phyloP scores from a whole-genome alignment of 768 basidiomycete genomes.

The Ephemerocybe angulata region DNA sequence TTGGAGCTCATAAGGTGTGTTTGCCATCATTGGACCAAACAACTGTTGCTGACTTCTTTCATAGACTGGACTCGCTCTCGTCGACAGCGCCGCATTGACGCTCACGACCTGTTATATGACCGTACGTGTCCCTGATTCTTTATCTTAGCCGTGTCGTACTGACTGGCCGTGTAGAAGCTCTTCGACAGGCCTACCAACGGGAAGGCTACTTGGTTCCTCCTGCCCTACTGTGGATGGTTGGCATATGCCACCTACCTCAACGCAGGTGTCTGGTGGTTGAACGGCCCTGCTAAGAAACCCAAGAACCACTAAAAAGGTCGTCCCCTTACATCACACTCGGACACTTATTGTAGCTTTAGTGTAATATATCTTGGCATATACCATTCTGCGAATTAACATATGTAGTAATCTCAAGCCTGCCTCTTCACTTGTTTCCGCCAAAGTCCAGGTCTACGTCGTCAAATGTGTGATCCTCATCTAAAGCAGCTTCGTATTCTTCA shows the following conservation, averaged over 20 bases:
- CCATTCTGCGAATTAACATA: too few species aligned
- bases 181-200: slow-evolving; percentile 45
- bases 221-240: slow-evolving; percentile 67
- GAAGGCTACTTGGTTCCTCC: slow-evolving; percentile 51
- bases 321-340: background rate
- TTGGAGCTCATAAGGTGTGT: slow-evolving; percentile 44
- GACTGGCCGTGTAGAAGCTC: slow-evolving; percentile 34
- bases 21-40: background rate
- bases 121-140: slow-evolving; percentile 26
- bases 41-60: background rate
- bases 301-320: background rate
- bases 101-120: slow-evolving; percentile 59
- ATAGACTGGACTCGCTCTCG: slow-evolving; percentile 52
- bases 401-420: background rate
- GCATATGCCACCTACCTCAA: slow-evolving; percentile 67
- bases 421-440: background rate
- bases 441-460: slow-evolving; percentile 42
- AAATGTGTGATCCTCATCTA: slow-evolving; percentile 47
- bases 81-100: slow-evolving; percentile 51
- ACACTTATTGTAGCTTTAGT: background rate
- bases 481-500: slow-evolving; percentile 51
- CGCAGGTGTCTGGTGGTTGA: slow-evolving; percentile 59
- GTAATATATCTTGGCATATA: slow-evolving; percentile 1
- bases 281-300: slow-evolving; percentile 18
- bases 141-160: background rate